Evolutionary conservation across 2,329 filamentous ascomycete species (phyloP), one percentile per base, ranked within the genome.

Genomic region (Aureobasidium sp.): DNA sequence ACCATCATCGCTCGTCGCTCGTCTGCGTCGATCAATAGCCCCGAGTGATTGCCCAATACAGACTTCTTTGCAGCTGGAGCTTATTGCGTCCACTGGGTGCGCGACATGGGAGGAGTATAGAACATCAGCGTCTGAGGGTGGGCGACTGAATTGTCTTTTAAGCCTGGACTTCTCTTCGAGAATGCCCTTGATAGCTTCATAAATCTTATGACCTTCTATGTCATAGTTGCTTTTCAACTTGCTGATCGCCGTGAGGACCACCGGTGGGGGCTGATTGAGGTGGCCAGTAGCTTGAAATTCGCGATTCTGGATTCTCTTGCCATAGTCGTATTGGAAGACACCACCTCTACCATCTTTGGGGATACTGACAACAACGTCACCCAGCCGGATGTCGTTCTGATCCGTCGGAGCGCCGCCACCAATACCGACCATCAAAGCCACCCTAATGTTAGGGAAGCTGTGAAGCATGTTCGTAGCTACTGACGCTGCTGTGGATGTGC

Each of bases 91-190:
- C 6, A n/a, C 3, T 16, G 64, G 48, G 58, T 66, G 62, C 2
- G 39, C 27, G 50, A 68, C 39, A n/a, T 37, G 41, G 37, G 64
- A 34, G 50, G 62, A 32, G 63, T 72, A 75, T 9, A 75, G 62
- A 44, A 47, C 66, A 54, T 75, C 72, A 36, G 61, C 69, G 21
- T 13, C 39, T 64, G 41, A 21, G 21, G 21, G 21, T 21, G 44
- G 30, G n/a, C 64, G 63, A 29, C 61, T 10, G 61, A 70, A 73
- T 61, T 62, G 53, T 25, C 69, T 69, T 39, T 60, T 58, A 29
- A 74, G 59, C 55, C 64, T 70, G 42, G 65, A 67, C 8, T 69
- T 68, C 44, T 67, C 64, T 10, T 68, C 41, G 4, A 74, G 62
- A 42, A 67, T 62, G 10, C 1, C 30, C 3, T 25, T 25, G 3